Evolutionary conservation across 345 rosid genomes (phyloP).

Genomic region (Cardamine occulta): DNA sequence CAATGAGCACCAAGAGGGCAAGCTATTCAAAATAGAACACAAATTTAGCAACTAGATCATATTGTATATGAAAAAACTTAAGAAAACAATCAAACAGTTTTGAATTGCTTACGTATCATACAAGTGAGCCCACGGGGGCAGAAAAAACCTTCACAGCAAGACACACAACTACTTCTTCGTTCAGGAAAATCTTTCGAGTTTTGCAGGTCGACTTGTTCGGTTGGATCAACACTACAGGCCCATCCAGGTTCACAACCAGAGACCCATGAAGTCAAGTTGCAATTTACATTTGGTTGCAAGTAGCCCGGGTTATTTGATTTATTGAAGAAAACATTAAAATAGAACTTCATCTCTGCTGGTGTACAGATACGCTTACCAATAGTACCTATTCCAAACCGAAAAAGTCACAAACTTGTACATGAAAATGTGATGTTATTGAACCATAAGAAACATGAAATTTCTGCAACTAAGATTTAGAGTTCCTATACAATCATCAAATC

Average conservation of each 20-base stretch:
- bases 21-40: constrained; percentile 27
- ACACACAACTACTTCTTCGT: constrained; percentile 63
- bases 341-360: constrained; percentile 78
- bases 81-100: background rate
- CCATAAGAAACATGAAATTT: background rate
- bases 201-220: constrained; percentile 54
- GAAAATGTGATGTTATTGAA: background rate
- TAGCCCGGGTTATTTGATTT: constrained; percentile 40
- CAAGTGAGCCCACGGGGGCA: constrained; percentile 92
- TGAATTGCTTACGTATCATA: constrained; percentile 81
- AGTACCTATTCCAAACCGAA: constrained; percentile 53
- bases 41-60: background rate
- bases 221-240: constrained; percentile 67
- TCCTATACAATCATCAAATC: background rate
- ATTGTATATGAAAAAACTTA: constrained; percentile 2
- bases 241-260: constrained; percentile 98
- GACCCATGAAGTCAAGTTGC: constrained; percentile 83
- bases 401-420: constrained; percentile 15
- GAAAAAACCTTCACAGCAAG: constrained; percentile 93
- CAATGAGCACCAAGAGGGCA: constrained; percentile 47
- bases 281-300: constrained; percentile 71
- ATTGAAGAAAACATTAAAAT: constrained; percentile 58
- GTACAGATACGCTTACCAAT: constrained; percentile 62
- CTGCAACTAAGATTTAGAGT: background rate
- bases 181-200: constrained; percentile 62